phyloP scores from a whole-genome alignment of 2,329 filamentous ascomycete species.

The Ceratocystis diversiconidia region DNA sequence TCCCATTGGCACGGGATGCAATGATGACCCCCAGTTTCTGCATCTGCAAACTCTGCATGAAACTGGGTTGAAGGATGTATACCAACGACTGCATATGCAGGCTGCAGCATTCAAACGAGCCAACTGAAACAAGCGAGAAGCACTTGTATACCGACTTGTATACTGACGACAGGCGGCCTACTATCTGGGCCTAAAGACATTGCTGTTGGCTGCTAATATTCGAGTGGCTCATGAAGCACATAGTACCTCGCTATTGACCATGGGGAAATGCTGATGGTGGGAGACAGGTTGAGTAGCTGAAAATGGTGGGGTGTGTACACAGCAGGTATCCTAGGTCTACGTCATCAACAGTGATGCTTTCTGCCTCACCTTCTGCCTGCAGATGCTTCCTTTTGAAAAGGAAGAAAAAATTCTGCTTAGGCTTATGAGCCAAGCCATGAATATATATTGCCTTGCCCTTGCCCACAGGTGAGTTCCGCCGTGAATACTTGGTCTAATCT shows the following conservation, averaged over 20 bases:
- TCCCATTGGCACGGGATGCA: not conserved
- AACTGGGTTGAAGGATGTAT: slow-evolving; percentile 1
- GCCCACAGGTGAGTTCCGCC: not conserved
- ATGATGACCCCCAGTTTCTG: not conserved
- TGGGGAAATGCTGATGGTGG: not conserved
- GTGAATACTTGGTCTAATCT: not conserved
- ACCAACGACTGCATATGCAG: not conserved
- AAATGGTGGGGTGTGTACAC: not conserved
- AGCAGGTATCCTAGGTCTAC: not conserved
- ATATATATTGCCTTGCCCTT: not conserved
- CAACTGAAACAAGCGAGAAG: slow-evolving; percentile 3
- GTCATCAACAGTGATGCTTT: not conserved
- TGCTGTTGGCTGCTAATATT: not conserved
- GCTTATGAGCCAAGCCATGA: not conserved
- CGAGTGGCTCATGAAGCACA: not conserved
- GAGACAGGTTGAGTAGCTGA: not conserved
- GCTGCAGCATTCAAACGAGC: not conserved
- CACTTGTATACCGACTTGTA: not conserved
- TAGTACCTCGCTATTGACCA: not conserved
- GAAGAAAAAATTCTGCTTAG: not conserved
- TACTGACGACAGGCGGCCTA: not conserved
- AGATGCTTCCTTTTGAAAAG: not conserved
- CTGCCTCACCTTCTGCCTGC: not conserved
- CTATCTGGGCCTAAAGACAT: not conserved
- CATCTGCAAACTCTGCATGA: slow-evolving; percentile 1